These are phyloP conservation scores for Cylindrotheca closterium DNA, from an alignment of 108 stramenopile genomes.

Conservation along the genomic window DNA sequence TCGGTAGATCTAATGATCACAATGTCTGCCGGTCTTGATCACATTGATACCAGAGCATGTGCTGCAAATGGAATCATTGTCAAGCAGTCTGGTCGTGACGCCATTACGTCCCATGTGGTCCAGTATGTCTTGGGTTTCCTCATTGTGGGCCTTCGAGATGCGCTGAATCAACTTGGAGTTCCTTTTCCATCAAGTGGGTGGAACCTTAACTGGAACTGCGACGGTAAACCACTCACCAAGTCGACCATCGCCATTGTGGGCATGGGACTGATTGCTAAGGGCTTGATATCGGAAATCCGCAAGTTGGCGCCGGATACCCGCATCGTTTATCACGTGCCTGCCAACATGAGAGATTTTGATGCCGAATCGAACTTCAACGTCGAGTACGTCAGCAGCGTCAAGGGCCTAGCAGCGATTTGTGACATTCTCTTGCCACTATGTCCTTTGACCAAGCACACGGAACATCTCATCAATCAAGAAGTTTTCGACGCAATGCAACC, in stretches of 20 bases:
- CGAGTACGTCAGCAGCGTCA: constrained; percentile 24
- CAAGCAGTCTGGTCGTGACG: constrained; percentile 46
- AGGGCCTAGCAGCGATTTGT: constrained; percentile 24
- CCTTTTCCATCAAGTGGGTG: constrained; percentile 55
- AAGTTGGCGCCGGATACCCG: constrained; percentile 33
- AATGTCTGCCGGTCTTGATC: constrained; percentile 61
- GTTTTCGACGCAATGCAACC: constrained; percentile 24
- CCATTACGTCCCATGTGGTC: constrained; percentile 49
- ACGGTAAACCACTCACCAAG: constrained; percentile 41
- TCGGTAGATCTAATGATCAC: constrained; percentile 47
- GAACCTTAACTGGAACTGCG: constrained; percentile 62
- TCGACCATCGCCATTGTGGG: constrained; percentile 53
- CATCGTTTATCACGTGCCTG: constrained; percentile 50
- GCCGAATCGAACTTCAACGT: constrained; percentile 27
- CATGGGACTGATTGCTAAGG: constrained; percentile 56
- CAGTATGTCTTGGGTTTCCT: constrained; percentile 48
- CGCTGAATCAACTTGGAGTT: constrained; percentile 50
- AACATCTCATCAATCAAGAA: constrained; percentile 38
- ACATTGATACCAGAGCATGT: constrained; percentile 54
- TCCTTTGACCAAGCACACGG: constrained; percentile 42
- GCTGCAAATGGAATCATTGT: constrained; percentile 47
- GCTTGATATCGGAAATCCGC: constrained; percentile 39
- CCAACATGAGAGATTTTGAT: constrained; percentile 25
- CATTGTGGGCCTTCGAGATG: constrained; percentile 57
- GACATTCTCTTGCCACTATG: constrained; percentile 56